phyloP scores from a whole-genome alignment of 1,284 basidiomycete genomes.

The Cutaneotrichosporon dermatis region DNA sequence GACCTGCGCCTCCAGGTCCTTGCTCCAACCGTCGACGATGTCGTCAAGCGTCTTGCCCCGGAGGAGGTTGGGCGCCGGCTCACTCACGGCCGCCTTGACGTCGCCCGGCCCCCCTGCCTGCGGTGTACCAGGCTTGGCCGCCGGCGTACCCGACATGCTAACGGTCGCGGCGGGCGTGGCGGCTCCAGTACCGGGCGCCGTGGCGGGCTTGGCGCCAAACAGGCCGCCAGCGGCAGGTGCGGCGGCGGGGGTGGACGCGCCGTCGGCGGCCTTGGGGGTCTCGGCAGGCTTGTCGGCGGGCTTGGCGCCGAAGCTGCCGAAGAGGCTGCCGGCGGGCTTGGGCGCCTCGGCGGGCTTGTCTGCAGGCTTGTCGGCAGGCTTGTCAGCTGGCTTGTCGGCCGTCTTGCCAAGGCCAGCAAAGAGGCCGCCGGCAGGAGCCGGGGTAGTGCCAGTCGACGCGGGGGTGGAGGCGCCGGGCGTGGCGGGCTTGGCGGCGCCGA shows the following conservation, averaged over 20 bases:
- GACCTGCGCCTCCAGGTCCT: constrained; percentile 78
- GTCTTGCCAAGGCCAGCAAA: constrained; percentile 30
- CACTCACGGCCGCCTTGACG: constrained; percentile 48
- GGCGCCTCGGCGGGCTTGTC: background rate
- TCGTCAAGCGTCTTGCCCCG: constrained; percentile 93
- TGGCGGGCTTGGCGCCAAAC: constrained; percentile 28
- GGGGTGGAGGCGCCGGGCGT: constrained; percentile 10
- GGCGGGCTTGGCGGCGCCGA: constrained; percentile 21
- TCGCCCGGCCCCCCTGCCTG: constrained; percentile 53
- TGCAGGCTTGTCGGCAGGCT: constrained; percentile 12
- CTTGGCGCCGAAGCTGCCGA: constrained; percentile 24
- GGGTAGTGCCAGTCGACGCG: constrained; percentile 8
- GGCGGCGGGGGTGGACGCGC: background rate
- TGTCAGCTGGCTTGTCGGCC: constrained; percentile 25
- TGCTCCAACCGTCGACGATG: constrained; percentile 86
- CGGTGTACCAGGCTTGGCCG: constrained; percentile 19
- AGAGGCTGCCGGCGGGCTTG: background rate
- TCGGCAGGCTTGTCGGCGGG: constrained; percentile 12
- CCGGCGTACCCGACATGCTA: constrained; percentile 27
- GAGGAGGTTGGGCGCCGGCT: constrained; percentile 65
- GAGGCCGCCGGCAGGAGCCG: constrained; percentile 26
- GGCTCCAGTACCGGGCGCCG: constrained; percentile 13
- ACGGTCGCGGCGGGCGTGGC: constrained; percentile 10
- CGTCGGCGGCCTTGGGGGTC: no score
- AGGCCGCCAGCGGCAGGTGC: constrained; percentile 24